Percentiles rank a stretch among this genome's conserved stretches.
Conservation (phyloP, 2,329 filamentous ascomycete genomes). For the Diaporthe amygdali region DNA sequence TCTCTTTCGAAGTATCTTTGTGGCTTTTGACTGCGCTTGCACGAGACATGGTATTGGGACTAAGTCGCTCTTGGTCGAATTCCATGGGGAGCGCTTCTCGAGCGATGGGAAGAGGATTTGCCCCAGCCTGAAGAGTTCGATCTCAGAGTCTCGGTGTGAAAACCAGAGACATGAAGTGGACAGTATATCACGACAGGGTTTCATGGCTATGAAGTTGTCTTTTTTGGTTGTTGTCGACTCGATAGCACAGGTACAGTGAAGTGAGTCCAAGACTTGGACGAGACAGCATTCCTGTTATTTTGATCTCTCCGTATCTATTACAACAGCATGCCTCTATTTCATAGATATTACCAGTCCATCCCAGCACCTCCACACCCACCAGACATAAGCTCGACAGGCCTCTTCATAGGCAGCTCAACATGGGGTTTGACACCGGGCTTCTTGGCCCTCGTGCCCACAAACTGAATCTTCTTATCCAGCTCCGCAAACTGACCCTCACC, state of each 20-base stretch:
- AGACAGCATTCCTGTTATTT: neutral
- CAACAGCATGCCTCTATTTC: neutral
- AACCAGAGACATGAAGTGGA: too few species aligned
- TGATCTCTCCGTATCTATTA: neutral
- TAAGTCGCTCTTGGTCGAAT: too few species aligned
- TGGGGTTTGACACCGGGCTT: constrained; percentile 44
- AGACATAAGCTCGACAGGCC: constrained; percentile 43
- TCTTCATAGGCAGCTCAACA: constrained; percentile 39
- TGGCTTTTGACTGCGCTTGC: neutral
- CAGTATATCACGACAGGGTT: too few species aligned
- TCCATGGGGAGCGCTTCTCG: neutral
- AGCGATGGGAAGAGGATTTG: neutral
- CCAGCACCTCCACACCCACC: constrained; percentile 50
- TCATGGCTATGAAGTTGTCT: too few species aligned
- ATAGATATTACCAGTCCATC: constrained; percentile 50
- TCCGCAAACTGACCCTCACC: constrained; percentile 45
- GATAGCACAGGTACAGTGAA: neutral
- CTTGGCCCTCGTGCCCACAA: constrained; percentile 49
- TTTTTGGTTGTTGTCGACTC: neutral
- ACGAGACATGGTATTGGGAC: neutral
- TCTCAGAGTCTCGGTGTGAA: too few species aligned
- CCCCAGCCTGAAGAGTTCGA: too few species aligned
- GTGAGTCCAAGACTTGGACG: neutral
- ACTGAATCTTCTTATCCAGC: constrained; percentile 52
- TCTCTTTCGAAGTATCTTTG: neutral